Percentiles rank a stretch among this genome's conserved stretches.
Conservation (phyloP, 768 basidiomycete species). For the Panus rudis region DNA sequence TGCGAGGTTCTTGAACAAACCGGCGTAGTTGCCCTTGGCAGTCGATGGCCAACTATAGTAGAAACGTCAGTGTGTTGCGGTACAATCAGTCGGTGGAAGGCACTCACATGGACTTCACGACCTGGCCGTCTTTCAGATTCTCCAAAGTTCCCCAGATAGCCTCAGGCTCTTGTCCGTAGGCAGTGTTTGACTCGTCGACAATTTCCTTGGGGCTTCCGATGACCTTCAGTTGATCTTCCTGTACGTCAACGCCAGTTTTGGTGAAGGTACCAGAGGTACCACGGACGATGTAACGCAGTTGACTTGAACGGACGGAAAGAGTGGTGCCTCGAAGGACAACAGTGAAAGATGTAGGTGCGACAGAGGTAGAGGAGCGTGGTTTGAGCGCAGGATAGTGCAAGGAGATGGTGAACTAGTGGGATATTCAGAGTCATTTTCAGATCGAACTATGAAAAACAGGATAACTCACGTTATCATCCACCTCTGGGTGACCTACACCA, state of each 20-base stretch:
- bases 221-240: conserved; percentile 69
- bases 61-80: not conserved
- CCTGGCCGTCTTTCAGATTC: conserved; percentile 40
- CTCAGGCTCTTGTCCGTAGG: conserved; percentile 58
- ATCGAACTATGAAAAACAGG: not conserved
- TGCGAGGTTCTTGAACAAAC: conserved; percentile 61
- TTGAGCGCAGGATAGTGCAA: conserved; percentile 32
- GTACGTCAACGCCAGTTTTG: conserved; percentile 73
- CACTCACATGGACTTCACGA: conserved; percentile 26
- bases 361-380: conserved; percentile 17
- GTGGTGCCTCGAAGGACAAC: conserved; percentile 64
- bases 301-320: conserved; percentile 57
- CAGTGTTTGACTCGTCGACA: conserved; percentile 27
- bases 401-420: conserved; percentile 41
- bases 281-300: conserved; percentile 66
- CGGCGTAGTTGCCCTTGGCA: conserved; percentile 50
- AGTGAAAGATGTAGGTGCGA: conserved; percentile 47
- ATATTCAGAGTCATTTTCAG: not conserved
- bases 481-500: conserved; percentile 52
- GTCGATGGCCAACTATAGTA: conserved; percentile 54
- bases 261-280: conserved; percentile 66
- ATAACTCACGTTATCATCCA: conserved; percentile 56
- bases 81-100: conserved; percentile 19
- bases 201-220: conserved; percentile 40
- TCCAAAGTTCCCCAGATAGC: conserved; percentile 58